Evolutionary conservation across 2,329 filamentous ascomycete genomes (phyloP), one percentile per base, ranked within the genome.

Genomic region (Fusarium pseudograminearum): DNA sequence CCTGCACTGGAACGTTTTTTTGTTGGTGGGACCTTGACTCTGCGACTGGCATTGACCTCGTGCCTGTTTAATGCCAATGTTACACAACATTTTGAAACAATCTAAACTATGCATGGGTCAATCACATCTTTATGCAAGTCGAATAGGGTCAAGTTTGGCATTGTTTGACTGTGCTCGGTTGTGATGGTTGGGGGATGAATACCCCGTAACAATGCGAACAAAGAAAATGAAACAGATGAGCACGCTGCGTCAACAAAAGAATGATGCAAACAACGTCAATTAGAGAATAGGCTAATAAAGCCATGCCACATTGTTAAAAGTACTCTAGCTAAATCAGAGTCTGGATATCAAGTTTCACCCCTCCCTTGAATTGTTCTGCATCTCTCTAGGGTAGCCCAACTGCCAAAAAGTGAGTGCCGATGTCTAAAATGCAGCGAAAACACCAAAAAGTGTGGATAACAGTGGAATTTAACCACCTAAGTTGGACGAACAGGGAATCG

Each of bases 401-500:
- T 4, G 10, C 34, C 8, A 22, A 52, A 33, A 40, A 30, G 18
- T 38, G 22, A 50, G 11, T 26, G 4, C n/a, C 4, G 6, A 2
- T 7, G 33, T 16, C 15, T 16, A 9, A 16, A 7, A 16, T 11
- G 11, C 30, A 20, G 4, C 2, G 6, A 45, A 18, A 9, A 22
- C 2, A 7, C 7, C 24, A 54, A 70, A 69, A 69, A 22, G 5
- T 52, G 61, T 46, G 65, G 61, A 62, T n/a, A 67, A 62, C 0
- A 44, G 66, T 62, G 66, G 61, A 14, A 16, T 69, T 0, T 7
- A 69, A 69, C 66, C 66, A 69, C 66, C 50, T 22, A 26, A 1
- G 0, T 4, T 68, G 65, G 65, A 69, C 65, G 65, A 69, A 69
- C 65, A 69, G 65, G 65, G 65, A 69, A 69, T 69, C 65, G 65